Evolutionary conservation across 805 yeast species (phyloP), one percentile per base, ranked within the genome.

Genomic region (Myxozyma vanderwaltii): DNA sequence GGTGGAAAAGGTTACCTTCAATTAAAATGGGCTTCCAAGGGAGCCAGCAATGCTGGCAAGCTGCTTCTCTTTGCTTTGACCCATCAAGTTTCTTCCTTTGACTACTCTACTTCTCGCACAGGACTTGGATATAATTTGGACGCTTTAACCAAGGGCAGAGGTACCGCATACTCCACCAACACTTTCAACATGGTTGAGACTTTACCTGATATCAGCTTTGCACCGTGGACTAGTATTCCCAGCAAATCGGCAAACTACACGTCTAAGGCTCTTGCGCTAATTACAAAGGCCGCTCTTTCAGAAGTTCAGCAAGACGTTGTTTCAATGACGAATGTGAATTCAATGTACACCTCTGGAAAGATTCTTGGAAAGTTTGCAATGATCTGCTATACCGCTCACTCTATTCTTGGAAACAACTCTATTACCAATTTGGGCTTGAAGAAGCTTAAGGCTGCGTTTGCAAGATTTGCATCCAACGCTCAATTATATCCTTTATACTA

Each of bases 331-430:
- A 76, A 86, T 67, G 76, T 86, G 10, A 89, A 89, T 63, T 89
- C 97, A 0, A 91, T 91, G 88, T 92, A 92, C 74, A 84, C 89
- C 21, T 81, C 96, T 1, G 99, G 98, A 12, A 92, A 94, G 71
- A 79, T 84, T 27, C 76, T 91, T 51, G 96, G 91, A 66, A 94
- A 91, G 74, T 94, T 88, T 74, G 97, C 98, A 0, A 87, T 88
- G 79, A 81, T 94, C 53, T 77, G 90, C 13, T 87, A 87, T 63
- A 89, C 85, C 10, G 83, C 86, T 39, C 84, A 86, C 55, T 84
- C 79, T 62, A 79, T 92, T 19, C 72, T 92, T 46, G 71, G 81
- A 19, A 87, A 91, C 69, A 69, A 73, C 0, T 71, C 69, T 0
- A 73, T 86, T 56, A 80, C 94, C 1, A 66, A 71, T 13, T 71